Base-by-base conservation (phyloP, 2,329 filamentous ascomycete genomes). In the Rhynchosporium secalis region DNA sequence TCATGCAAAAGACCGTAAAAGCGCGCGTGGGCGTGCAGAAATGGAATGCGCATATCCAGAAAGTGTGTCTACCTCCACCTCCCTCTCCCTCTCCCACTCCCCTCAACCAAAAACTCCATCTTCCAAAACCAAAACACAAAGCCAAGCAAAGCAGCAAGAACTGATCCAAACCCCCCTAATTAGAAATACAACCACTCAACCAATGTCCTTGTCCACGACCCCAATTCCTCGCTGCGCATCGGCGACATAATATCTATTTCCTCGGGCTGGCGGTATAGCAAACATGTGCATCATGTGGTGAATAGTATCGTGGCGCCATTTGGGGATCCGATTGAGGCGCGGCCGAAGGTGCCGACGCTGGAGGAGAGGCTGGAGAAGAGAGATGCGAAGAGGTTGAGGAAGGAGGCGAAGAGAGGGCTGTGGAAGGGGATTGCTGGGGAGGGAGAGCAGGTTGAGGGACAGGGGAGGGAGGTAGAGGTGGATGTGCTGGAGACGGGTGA, bases 1-100 rank as follows among this genome's bases (percentile, higher is more conserved):
- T 87, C 63, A 92, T 92, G 88, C 78, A 86, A 63, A 90, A 88
- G 76, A 92, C 90, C 2, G 89, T 92, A 62, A 92, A 90, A 76
- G 90, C 93, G 65, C 84, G 86, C 68, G 81, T 93, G 13, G 87
- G 88, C 57, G 83, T 82, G 13, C 84, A 87, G 73, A 83, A 85
- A 73, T 94, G 88, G 87, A 90, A 93, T 74, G 82, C 81, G 63
- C 80, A 83, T 65, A 83, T 94, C 60, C 82, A 86, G 73, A 94
- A 94, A 81, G 90, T 91, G 74, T 59, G 51, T 70, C 10, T 31
- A n/a, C 9, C 31, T 26, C 10, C n/a, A 4, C 13, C 38, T n/a
- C 15, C 4, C 29, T 43, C 12, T 36, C 10, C n/a, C 48, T 8
- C 12, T 29, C 43, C 9, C 41, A 15, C 3, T 43, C 12, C 13